These are phyloP conservation scores for Neurospora sp. DNA, from an alignment of 2,329 filamentous ascomycete species.

Conservation along the genomic window DNA sequence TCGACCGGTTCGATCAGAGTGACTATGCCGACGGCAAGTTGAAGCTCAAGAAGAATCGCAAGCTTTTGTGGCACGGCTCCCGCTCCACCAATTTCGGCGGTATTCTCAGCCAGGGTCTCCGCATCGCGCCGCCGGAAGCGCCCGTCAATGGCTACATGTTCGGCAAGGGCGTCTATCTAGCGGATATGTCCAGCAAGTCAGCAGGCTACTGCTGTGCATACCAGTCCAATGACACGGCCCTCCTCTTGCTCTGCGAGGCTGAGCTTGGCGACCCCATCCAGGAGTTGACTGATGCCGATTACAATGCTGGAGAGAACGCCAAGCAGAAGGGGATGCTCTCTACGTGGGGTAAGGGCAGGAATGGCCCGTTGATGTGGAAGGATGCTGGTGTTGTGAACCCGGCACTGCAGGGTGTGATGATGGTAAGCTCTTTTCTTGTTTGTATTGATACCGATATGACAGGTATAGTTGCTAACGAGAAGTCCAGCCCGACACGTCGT, in stretches of 20 bases:
- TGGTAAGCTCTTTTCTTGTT: slow-evolving; percentile 40
- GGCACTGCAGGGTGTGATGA: slow-evolving; percentile 56
- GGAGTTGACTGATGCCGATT: slow-evolving; percentile 47
- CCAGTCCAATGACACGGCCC: slow-evolving; percentile 56
- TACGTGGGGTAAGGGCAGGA: slow-evolving; percentile 61
- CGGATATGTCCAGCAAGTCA: slow-evolving; percentile 76
- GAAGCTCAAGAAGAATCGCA: slow-evolving; percentile 48
- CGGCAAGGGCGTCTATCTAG: slow-evolving; percentile 81
- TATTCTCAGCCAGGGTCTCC: slow-evolving; percentile 77
- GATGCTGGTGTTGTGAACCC: slow-evolving; percentile 60
- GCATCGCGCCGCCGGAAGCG: slow-evolving; percentile 81
- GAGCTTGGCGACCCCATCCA: slow-evolving; percentile 70
- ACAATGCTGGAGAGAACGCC: slow-evolving; percentile 54
- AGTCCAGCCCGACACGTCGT: slow-evolving; percentile 38
- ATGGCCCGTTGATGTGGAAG: slow-evolving; percentile 61
- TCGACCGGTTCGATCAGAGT: slow-evolving; percentile 54
- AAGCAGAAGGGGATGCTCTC: slow-evolving; percentile 50
- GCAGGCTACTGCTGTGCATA: slow-evolving; percentile 62
- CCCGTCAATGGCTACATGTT: slow-evolving; percentile 80
- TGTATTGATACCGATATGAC: background rate
- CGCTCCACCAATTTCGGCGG: slow-evolving; percentile 77
- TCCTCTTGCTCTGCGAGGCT: slow-evolving; percentile 77
- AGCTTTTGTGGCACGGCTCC: slow-evolving; percentile 82
- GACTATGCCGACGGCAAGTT: slow-evolving; percentile 27
- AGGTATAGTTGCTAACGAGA: slow-evolving; percentile 5